phyloP scores from a whole-genome alignment of 225 moss, liverwort and hornwort genomes.

The Pleurozium schreberi region DNA sequence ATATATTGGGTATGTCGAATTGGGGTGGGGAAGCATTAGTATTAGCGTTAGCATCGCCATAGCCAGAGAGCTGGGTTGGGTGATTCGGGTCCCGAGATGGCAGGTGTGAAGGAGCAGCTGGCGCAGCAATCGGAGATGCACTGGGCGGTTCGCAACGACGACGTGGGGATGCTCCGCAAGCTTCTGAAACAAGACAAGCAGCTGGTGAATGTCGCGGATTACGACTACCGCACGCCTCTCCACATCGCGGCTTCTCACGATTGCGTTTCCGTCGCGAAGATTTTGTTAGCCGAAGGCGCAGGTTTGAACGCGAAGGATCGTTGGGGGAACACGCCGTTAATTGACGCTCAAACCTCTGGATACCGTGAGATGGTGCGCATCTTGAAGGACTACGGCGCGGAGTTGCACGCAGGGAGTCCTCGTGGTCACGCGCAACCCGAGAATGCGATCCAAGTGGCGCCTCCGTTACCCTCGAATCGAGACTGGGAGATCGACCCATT shows the following conservation, averaged over 20 bases:
- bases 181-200: conserved; percentile 20
- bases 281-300: conserved; percentile 24
- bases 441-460: conserved; percentile 11
- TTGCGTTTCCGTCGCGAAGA: conserved; percentile 8
- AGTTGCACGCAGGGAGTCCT: conserved; percentile 8
- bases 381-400: conserved; percentile 34
- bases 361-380: conserved; percentile 42
- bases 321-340: conserved; percentile 37
- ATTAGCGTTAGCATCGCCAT: not conserved
- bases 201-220: conserved; percentile 29
- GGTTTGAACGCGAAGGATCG: conserved; percentile 21
- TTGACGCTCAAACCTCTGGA: conserved; percentile 41
- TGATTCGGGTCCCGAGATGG: not conserved
- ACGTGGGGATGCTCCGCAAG: conserved; percentile 9
- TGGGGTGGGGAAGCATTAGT: not conserved
- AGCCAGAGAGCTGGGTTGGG: not conserved
- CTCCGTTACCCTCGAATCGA: conserved; percentile 36
- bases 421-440: conserved; percentile 19
- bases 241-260: conserved; percentile 36
- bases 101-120: conserved; percentile 5
- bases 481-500: conserved; percentile 74
- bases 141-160: conserved; percentile 30
- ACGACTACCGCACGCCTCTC: conserved; percentile 34
- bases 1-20: not conserved
- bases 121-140: conserved; percentile 36